Percentiles rank a stretch among this genome's conserved stretches.
These are phyloP conservation scores for Sclerotinia subarctica DNA, from an alignment of 2,329 filamentous ascomycete genomes.

Conservation along the genomic window DNA sequence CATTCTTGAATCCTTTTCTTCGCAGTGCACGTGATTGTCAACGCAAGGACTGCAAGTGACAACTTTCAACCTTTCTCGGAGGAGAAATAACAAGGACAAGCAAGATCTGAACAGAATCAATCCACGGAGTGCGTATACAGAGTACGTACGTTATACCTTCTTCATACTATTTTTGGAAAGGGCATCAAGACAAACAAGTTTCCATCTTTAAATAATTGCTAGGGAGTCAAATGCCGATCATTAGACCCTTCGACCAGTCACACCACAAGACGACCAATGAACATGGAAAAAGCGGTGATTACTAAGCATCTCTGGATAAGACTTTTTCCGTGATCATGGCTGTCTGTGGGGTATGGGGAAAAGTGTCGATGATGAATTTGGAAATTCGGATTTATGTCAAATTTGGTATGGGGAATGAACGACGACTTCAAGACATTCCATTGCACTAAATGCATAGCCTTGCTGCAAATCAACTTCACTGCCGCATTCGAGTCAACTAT, in stretches of 20 bases:
- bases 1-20: neutral
- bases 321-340: neutral
- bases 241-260: neutral
- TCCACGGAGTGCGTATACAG: no score
- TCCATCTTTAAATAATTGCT: no score
- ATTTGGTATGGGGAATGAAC: constrained; percentile 5
- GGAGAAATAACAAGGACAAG: neutral
- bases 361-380: neutral
- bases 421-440: neutral
- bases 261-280: neutral
- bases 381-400: neutral
- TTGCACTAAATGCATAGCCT: neutral
- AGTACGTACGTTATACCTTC: neutral
- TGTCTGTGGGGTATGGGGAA: constrained; percentile 21
- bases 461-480: neutral
- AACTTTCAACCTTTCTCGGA: no score
- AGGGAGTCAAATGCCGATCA: neutral
- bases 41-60: neutral
- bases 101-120: neutral
- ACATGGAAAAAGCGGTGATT: neutral
- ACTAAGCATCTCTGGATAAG: neutral
- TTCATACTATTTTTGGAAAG: neutral
- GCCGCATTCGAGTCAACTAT: neutral
- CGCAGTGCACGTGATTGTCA: constrained; percentile 12
- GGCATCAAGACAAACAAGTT: neutral